These are phyloP conservation scores for Chaetoscypha palmicola DNA, from an alignment of 2,329 filamentous ascomycete genomes.

Conservation along the genomic window DNA sequence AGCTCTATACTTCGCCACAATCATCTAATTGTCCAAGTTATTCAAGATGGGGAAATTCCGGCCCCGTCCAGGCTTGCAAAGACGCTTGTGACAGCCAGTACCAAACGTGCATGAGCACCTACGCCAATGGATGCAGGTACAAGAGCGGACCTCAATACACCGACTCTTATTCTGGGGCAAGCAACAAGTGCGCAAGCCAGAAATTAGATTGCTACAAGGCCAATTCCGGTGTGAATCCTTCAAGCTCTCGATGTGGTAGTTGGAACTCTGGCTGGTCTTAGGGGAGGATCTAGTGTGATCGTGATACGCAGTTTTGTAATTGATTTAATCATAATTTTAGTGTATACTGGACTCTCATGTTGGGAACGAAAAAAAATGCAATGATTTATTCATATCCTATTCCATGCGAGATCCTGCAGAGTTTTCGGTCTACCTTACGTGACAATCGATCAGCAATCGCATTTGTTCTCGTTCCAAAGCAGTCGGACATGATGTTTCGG, in stretches of 20 bases:
- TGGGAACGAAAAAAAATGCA: no score
- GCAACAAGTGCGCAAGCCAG: constrained; percentile 42
- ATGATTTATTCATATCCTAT: no score
- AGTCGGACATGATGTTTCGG: no score
- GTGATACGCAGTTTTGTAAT: no score
- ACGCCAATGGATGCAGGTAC: constrained; percentile 42
- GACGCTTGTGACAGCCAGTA: constrained; percentile 49
- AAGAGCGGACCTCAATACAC: constrained; percentile 19
- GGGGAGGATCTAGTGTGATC: neutral
- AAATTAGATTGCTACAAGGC: constrained; percentile 40
- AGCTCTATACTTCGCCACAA: constrained; percentile 43
- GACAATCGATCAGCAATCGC: no score
- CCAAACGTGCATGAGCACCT: constrained; percentile 40
- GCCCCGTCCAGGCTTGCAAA: constrained; percentile 38
- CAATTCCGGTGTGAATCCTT: constrained; percentile 36
- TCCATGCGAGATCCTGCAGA: no score
- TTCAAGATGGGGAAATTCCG: constrained; percentile 30
- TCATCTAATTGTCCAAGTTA: constrained; percentile 40
- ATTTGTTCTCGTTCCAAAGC: no score
- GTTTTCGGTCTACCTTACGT: no score
- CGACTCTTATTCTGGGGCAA: constrained; percentile 28
- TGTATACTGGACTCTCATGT: no score
- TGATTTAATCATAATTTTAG: no score
- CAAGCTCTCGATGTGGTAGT: constrained; percentile 34
- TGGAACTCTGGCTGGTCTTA: constrained; percentile 26